Percentiles rank a stretch among this genome's conserved stretches.
Evolutionary conservation across 2,329 filamentous ascomycete genomes (phyloP).

Genomic region (Hypoxylon sp.): DNA sequence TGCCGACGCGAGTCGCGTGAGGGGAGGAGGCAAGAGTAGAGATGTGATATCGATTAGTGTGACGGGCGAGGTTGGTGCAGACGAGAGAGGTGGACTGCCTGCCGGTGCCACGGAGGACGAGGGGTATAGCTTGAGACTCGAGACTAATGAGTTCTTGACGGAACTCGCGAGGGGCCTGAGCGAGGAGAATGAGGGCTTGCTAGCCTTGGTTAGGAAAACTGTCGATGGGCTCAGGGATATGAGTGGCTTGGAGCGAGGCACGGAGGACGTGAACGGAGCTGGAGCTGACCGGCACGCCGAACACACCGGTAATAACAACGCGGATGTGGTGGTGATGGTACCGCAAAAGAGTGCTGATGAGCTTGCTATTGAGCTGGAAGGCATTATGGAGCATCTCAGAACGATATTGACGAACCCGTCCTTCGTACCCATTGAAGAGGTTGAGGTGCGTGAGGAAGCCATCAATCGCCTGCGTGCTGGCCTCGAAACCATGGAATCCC

Average conservation of each 20-base stretch:
- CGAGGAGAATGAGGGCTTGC: conserved; percentile 90
- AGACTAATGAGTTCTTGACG: conserved; percentile 93
- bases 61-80: conserved; percentile 68
- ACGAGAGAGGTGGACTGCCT: conserved; percentile 46
- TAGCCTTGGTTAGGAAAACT: conserved; percentile 79
- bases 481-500: conserved; percentile 92
- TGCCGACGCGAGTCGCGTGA: conserved; percentile 75
- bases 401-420: conserved; percentile 93
- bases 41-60: conserved; percentile 71
- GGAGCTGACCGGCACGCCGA: conserved; percentile 42
- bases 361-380: conserved; percentile 80
- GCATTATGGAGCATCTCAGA: conserved; percentile 83
- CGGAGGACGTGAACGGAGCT: conserved; percentile 52
- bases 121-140: conserved; percentile 80
- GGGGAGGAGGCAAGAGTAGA: conserved; percentile 68
- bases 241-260: conserved; percentile 66
- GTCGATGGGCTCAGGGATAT: conserved; percentile 79
- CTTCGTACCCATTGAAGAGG: conserved; percentile 95
- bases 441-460: conserved; percentile 91
- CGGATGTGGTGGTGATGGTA: conserved; percentile 23
- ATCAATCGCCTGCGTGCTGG: conserved; percentile 86
- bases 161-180: conserved; percentile 85
- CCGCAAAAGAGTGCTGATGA: conserved; percentile 69
- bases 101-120: conserved; percentile 61
- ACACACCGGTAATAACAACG: conserved; percentile 22